These are phyloP conservation scores for Suhomyces anneliseae DNA, from an alignment of 1,139 yeast species.

Conservation along the genomic window DNA sequence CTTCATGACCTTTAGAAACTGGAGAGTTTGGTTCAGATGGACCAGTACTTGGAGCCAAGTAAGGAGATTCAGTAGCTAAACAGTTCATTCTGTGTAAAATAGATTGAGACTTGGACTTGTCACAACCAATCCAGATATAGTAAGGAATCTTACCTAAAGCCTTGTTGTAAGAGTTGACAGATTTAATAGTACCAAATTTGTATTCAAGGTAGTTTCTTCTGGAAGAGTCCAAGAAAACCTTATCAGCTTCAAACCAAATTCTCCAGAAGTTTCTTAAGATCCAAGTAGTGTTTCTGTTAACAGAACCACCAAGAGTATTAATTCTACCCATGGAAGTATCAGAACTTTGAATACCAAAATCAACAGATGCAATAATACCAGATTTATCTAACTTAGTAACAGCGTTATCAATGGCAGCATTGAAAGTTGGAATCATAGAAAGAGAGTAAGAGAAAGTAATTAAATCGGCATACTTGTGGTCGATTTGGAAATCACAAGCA, in stretches of 20 bases:
- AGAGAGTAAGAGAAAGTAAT: conserved; percentile 77
- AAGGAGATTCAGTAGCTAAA: conserved; percentile 78
- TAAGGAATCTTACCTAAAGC: conserved; percentile 73
- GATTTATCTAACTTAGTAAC: conserved; percentile 51
- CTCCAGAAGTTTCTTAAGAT: conserved; percentile 78
- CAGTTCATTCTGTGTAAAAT: conserved; percentile 66
- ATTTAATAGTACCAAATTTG: conserved; percentile 75
- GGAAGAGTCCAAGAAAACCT: conserved; percentile 74
- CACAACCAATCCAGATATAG: conserved; percentile 82
- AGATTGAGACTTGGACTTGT: conserved; percentile 60
- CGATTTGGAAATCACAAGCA: conserved; percentile 68
- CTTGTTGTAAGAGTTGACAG: conserved; percentile 64
- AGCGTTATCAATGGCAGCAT: conserved; percentile 76
- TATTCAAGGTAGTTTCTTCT: conserved; percentile 83
- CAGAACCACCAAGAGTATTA: conserved; percentile 72
- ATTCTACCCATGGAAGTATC: conserved; percentile 69
- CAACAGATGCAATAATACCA: conserved; percentile 70
- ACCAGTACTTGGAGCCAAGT: conserved; percentile 58
- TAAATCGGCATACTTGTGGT: conserved; percentile 49
- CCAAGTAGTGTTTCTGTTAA: conserved; percentile 75
- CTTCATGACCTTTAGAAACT: conserved; percentile 71
- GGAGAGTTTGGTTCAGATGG: conserved; percentile 8
- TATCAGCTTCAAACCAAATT: conserved; percentile 83
- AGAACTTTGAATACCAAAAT: conserved; percentile 73
- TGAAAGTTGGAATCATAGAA: conserved; percentile 83